Evolutionary conservation across 2,329 filamentous ascomycete genomes (phyloP).

Genomic region (Botryotinia convoluta): DNA sequence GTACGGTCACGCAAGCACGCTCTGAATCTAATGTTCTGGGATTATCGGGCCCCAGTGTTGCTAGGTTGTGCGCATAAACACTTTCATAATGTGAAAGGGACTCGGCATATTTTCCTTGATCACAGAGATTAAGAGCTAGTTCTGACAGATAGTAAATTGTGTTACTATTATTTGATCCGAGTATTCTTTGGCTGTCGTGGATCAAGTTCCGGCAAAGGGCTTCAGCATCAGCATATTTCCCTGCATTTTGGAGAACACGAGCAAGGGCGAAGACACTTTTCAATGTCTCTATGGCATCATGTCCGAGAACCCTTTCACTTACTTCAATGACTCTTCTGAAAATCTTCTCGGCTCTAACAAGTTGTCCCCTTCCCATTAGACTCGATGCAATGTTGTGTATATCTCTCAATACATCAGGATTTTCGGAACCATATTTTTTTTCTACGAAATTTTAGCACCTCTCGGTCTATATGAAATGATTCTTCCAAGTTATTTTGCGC

Average conservation of each 20-base stretch:
- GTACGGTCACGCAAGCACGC: fast-evolving
- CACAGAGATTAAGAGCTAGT: too few relatives aligned
- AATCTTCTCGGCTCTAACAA: constrained; percentile 16
- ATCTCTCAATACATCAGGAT: neutral
- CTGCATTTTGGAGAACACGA: fast-evolving
- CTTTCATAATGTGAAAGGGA: constrained; percentile 3
- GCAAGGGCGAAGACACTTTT: fast-evolving
- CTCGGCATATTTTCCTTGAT: neutral
- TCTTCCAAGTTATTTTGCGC: fast-evolving
- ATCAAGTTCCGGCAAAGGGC: neutral
- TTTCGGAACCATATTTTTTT: neutral
- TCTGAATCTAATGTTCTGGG: fast-evolving
- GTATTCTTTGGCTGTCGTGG: neutral
- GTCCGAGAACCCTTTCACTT: neutral
- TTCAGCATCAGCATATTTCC: neutral
- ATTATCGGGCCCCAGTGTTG: neutral
- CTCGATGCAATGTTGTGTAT: constrained; percentile 4
- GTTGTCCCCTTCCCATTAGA: constrained; percentile 2
- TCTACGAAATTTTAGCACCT: neutral
- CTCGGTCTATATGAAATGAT: neutral
- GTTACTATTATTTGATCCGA: fast-evolving
- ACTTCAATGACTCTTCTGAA: constrained; percentile 1
- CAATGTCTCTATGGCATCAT: fast-evolving
- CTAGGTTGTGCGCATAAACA: fast-evolving
- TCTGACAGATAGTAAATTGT: too few relatives aligned